Evolutionary conservation across 2,329 filamentous ascomycete genomes (phyloP), one percentile per base, ranked within the genome.

Genomic region (Cladorrhinum sp.): DNA sequence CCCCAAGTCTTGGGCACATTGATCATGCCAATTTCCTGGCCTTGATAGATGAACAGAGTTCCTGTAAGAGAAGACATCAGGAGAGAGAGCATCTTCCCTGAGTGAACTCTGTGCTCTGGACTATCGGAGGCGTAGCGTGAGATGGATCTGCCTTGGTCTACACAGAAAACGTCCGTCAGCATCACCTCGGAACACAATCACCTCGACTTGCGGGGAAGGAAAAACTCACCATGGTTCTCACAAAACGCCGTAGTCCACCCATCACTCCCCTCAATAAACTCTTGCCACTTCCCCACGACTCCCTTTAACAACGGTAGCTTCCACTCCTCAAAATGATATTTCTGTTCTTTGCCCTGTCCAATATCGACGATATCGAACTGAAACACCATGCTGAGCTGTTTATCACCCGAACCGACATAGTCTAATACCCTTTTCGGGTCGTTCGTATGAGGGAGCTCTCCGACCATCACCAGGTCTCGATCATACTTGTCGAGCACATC

Each of bases 331-430:
- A 81, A 84, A 58, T 84, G 80, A 67, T 84, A 82, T 63, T 80
- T 82, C 53, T 80, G 74, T 0, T 79, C 72, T 67, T 75, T 70
- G 58, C 82, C 80, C 58, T 79, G 77, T 5, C 83, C 87, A 16
- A 88, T 75, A 67, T 87, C 81, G 5, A 89, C 85, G 10, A 86
- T 79, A 65, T 86, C 83, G 63, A 87, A 86, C 65, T 86, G 84
- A 72, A 90, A 90, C 1, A 89, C 84, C 87, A 90, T 90, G 69
- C 85, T 82, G 53, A 90, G 74, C 71, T 89, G 82, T 61, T 80
- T 80, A 59, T 84, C 81, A 27, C 79, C 73, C 0, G 82, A 79
- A 2, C 81, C 79, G 13, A 89, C 83, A 64, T 87, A 89, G 18
- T 78, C 69, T 7, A 89, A 72, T 1, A 89, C 85, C 45, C 83